phyloP scores from a whole-genome alignment of 768 basidiomycete genomes.

The Trametes elegans region DNA sequence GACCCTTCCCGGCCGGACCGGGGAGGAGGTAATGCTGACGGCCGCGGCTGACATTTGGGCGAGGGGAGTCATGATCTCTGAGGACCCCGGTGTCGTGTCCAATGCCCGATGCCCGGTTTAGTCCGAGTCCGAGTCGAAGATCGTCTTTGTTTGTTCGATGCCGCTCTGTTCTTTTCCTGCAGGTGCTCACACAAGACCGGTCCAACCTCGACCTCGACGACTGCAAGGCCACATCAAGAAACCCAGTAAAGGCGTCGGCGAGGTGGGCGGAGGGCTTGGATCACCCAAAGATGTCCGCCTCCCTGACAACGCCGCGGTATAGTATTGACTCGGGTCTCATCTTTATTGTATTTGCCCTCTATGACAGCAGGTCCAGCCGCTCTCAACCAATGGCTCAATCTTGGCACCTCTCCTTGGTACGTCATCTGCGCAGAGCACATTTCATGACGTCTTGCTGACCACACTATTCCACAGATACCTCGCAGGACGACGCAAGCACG shows the following conservation, averaged over 20 bases:
- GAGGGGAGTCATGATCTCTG: constrained; percentile 1
- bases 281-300: neutral
- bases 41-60: neutral
- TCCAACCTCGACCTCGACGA: too few species aligned
- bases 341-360: too few species aligned
- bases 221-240: too few species aligned
- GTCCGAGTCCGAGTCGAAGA: neutral
- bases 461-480: neutral
- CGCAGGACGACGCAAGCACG: neutral
- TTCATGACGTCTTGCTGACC: neutral
- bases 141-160: neutral
- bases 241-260: neutral
- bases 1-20: constrained; percentile 2
- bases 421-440: too few species aligned
- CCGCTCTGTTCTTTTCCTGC: neutral
- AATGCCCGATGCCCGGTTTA: neutral
- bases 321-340: too few species aligned
- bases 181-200: too few species aligned
- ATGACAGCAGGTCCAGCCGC: too few species aligned
- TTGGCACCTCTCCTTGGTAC: too few species aligned
- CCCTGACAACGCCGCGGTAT: too few species aligned
- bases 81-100: neutral
- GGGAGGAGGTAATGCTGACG: constrained; percentile 4
- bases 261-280: neutral
- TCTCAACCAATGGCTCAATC: too few species aligned